Percentiles rank a stretch among this genome's conserved stretches.
These are phyloP conservation scores for Eucalyptus fibrosa DNA, from an alignment of 345 rosid species.

Conservation along the genomic window DNA sequence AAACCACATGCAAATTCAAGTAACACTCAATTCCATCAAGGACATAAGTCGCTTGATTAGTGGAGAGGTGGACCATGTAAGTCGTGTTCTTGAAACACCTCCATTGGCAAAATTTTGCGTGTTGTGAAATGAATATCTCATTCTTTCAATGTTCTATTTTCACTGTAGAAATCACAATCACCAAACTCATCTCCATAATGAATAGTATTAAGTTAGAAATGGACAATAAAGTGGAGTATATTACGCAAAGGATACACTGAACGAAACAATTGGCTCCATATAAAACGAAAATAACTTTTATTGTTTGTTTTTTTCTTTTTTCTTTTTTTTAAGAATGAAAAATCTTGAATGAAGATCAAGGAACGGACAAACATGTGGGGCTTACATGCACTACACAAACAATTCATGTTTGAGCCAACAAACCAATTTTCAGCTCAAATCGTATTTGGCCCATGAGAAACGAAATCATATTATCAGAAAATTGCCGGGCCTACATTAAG, in stretches of 20 bases:
- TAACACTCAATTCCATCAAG: neutral
- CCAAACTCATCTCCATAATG: neutral
- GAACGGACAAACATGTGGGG: too few relatives aligned
- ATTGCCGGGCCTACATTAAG: neutral
- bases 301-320: too few relatives aligned
- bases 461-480: neutral
- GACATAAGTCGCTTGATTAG: neutral
- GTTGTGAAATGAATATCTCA: neutral
- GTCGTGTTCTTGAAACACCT: neutral
- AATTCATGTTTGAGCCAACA: neutral
- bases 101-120: rapidly evolving
- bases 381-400: too few relatives aligned
- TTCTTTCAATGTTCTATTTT: neutral
- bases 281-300: too few relatives aligned
- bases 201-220: too few relatives aligned
- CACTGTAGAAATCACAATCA: rapidly evolving
- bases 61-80: neutral
- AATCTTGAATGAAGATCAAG: too few relatives aligned
- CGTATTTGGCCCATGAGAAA: neutral
- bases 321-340: too few relatives aligned
- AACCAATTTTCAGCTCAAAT: neutral
- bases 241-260: too few relatives aligned
- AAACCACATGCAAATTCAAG: neutral
- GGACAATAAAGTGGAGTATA: neutral
- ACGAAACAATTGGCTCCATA: too few relatives aligned